These are phyloP conservation scores for Cytospora piceae DNA, from an alignment of 2,329 filamentous ascomycete genomes.

Conservation along the genomic window DNA sequence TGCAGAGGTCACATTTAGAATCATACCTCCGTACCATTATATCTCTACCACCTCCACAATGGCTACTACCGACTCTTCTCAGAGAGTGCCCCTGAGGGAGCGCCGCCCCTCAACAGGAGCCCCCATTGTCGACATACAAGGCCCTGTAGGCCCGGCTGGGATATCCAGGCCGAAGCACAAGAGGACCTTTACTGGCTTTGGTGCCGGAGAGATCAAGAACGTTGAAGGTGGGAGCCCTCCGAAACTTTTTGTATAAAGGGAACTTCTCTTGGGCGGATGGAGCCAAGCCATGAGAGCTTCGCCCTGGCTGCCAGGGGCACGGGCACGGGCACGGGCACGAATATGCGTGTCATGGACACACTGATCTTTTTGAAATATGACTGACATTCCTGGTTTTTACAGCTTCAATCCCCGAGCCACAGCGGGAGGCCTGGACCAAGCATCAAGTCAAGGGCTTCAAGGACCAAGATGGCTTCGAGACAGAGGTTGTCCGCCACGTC, in stretches of 20 bases:
- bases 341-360: no score
- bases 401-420: slow-evolving; percentile 83
- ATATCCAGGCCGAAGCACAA: slow-evolving; percentile 92
- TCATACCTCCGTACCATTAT: not conserved
- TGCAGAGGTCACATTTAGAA: not conserved
- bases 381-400: slow-evolving; percentile 8
- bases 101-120: slow-evolving; percentile 80
- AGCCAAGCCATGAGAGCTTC: not conserved
- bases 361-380: not conserved
- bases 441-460: slow-evolving; percentile 70
- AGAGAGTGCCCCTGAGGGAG: slow-evolving; percentile 62
- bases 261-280: not conserved
- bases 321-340: not conserved
- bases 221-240: slow-evolving; percentile 74
- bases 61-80: slow-evolving; percentile 39
- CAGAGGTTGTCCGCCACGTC: slow-evolving; percentile 88
- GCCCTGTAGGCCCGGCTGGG: slow-evolving; percentile 83
- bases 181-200: slow-evolving; percentile 94
- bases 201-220: slow-evolving; percentile 85
- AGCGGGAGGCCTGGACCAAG: slow-evolving; percentile 78
- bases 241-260: no score
- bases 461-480: slow-evolving; percentile 81
- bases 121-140: slow-evolving; percentile 84
- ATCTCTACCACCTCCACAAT: slow-evolving; percentile 8
- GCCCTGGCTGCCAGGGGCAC: not conserved